phyloP scores from a whole-genome alignment of 352 stramenopile genomes.

The Phytopythium delawarense region DNA sequence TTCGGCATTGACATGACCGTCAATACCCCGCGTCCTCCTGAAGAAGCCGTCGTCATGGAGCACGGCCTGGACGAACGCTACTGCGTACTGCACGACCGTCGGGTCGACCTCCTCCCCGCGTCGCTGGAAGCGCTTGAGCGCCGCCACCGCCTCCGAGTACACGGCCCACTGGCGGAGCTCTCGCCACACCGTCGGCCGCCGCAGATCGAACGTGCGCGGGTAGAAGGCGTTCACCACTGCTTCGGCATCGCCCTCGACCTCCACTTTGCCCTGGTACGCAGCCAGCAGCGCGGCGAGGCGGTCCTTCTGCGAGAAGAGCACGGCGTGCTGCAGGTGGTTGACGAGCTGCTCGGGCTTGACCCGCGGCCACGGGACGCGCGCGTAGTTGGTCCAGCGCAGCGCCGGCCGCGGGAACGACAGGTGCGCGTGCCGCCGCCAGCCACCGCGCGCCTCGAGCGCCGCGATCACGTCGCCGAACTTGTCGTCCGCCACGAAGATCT shows the following conservation, averaged over 20 bases:
- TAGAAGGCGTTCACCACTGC: slow-evolving; percentile 40
- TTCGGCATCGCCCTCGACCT: not conserved
- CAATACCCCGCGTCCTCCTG: not conserved
- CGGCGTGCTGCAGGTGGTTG: slow-evolving; percentile 64
- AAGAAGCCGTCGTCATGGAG: slow-evolving; percentile 3
- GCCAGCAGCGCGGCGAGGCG: slow-evolving; percentile 39
- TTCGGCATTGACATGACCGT: not conserved
- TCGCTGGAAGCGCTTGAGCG: slow-evolving; percentile 22
- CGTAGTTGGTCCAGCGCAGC: slow-evolving; percentile 75
- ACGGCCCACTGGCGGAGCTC: slow-evolving; percentile 36
- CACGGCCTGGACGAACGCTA: not conserved
- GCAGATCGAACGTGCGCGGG: slow-evolving; percentile 43
- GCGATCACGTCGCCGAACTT: slow-evolving; percentile 54
- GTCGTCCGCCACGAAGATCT: slow-evolving; percentile 45
- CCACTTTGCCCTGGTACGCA: not conserved
- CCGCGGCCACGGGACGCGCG: slow-evolving; percentile 45
- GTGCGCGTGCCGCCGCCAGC: slow-evolving; percentile 53
- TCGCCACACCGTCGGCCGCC: slow-evolving; percentile 3
- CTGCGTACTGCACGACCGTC: not conserved
- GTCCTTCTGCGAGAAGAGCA: slow-evolving; percentile 67
- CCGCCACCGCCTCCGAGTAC: slow-evolving; percentile 40
- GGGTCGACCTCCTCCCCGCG: not conserved
- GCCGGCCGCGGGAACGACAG: slow-evolving; percentile 48
- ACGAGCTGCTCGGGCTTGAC: slow-evolving; percentile 40
- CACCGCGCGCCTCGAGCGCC: slow-evolving; percentile 23